Base-by-base conservation (phyloP, 768 basidiomycete genomes). In the Lyophyllum semitale region DNA sequence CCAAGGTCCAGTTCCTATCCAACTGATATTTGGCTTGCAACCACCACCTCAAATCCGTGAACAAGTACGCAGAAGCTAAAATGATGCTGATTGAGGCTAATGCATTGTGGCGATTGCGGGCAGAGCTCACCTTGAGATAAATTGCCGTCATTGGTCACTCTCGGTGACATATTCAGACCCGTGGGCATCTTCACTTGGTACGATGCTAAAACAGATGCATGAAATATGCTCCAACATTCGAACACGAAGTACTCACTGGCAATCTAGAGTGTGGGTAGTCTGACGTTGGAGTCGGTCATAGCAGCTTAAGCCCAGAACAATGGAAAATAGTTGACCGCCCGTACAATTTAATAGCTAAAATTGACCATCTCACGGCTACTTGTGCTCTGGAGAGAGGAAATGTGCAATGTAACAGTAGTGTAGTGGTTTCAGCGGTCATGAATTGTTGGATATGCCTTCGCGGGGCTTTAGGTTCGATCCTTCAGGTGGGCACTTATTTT, bases 11-110 rank as follows among this genome's bases (percentile, higher is more conserved):
- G 64, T 91, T 87, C 4, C 68, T 37, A 70, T 93, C 90, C 25
- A 91, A 67, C 58, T 93, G 82, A 3, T 80, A 75, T 8, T 77
- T 75, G 17, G 92, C 90, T 71, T 93, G 92, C 1, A 84, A 61
- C 89, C 90, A 94, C 65, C 94, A 94, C 13, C 91, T 82, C 9
- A 92, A 87, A 67, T 94, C 91, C 18, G 84, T 85, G 59, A 93
- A 73, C 41, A 93, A 75, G 63, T 91, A 92, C 8, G 92, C 92
- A 8, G 32, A 75, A 76, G 7, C 63, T 70, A 47, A 25, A 27
- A 18, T 37, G 30, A 25, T 40, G 49, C 22, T 46, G 26, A 37
- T 55, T 37, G 48, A 44, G 35, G 22, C 37, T 20, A 37, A 37
- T 15, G 32, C 32, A n/a, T 27, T 46, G 18, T 38, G 48, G 22